These are phyloP conservation scores for Meripilus lineatus DNA, from an alignment of 1,284 basidiomycete genomes.

Conservation along the genomic window DNA sequence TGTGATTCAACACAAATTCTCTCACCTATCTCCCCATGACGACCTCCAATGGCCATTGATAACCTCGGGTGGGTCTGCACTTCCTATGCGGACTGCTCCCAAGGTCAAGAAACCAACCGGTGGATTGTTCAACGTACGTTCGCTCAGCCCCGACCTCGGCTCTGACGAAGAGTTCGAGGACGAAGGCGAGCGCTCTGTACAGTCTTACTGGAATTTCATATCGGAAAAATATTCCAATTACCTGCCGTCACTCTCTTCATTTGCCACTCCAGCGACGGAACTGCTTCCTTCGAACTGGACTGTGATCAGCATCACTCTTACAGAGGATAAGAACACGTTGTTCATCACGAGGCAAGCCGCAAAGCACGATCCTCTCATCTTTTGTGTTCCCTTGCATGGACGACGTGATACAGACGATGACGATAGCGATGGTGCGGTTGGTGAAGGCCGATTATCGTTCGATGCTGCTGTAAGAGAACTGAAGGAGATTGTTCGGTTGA, in stretches of 20 bases:
- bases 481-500: conserved; percentile 70
- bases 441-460: conserved; percentile 55
- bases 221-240: conserved; percentile 48
- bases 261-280: conserved; percentile 35
- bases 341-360: conserved; percentile 80
- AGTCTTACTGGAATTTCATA: conserved; percentile 59
- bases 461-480: conserved; percentile 74
- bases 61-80: conserved; percentile 35
- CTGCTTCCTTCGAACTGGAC: conserved; percentile 79
- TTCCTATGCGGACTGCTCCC: conserved; percentile 21
- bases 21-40: conserved; percentile 33
- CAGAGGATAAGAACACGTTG: conserved; percentile 78
- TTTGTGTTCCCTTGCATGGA: conserved; percentile 86
- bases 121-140: background rate
- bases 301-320: conserved; percentile 79
- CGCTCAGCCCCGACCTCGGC: conserved; percentile 19
- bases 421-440: background rate
- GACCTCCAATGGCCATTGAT: conserved; percentile 69
- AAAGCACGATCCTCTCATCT: conserved; percentile 64
- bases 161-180: conserved; percentile 32
- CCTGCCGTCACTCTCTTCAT: conserved; percentile 30
- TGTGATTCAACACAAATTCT: conserved; percentile 61
- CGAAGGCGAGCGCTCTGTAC: conserved; percentile 27
- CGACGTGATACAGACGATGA: conserved; percentile 66
- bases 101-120: conserved; percentile 12